Evolutionary conservation across 257 asterid genomes (phyloP), one percentile per base, ranked within the genome.

Genomic region (Solanum dulcamara): DNA sequence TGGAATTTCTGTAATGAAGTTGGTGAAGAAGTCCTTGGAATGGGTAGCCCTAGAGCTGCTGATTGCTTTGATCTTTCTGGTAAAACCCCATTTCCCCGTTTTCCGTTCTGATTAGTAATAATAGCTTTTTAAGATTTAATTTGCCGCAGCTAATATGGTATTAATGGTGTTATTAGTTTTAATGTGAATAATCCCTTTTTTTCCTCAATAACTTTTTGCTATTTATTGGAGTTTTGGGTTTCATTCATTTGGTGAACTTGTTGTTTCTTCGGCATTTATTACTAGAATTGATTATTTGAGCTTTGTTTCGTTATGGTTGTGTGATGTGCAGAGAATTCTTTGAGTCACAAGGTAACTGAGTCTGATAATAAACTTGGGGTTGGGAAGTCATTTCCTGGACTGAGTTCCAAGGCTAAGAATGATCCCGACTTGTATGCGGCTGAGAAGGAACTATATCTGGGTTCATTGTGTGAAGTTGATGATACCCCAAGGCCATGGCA

Each of bases 401-500:
- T 92, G 82, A 83, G 38, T n/a, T 83, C 87, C 4, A 67, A 85
- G 13, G 92, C 94, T 12, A 38, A 87, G 8, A 87, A 89, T 42
- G 83, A 93, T 46, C 91, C 93, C 0, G 96, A 94, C 86, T 89
- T 91, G 10, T 94, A 91, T 84, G 97, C 94, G 3, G 93, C 40
- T 40, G 93, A 88, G 87, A 94, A 94, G 90, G 98, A 94, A 88
- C 83, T 90, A 15, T 94, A 91, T 80, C 85, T 94, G 15, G 97
- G 97, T 46, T 87, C 91, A 3, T 86, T 91, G 24, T 94, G 98
- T 80, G 84, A 93, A 85, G 91, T 93, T 22, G 48, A 89, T 24
- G 96, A 93, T 88, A 80, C 40, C 46, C 93, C 91, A 66, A 81
- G 83, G 4, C 96, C 96, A n/a, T 94, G 94, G 95, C 95, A 93